Evolutionary conservation across 1,139 yeast species (phyloP), one percentile per base, ranked within the genome.

Genomic region (Zygoascus hellenicus): DNA sequence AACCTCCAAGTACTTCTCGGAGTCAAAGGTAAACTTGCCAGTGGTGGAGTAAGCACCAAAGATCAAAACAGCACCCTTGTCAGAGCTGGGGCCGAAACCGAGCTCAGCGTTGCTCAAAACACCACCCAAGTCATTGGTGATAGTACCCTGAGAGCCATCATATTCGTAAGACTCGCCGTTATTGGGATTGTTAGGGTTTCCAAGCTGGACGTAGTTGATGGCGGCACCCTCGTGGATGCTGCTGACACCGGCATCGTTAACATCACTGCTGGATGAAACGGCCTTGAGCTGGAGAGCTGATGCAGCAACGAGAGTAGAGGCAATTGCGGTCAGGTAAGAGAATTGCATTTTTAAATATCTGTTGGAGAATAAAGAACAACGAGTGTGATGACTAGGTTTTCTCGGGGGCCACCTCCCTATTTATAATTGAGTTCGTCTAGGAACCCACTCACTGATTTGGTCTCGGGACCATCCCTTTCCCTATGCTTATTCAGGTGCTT

Each of bases 151-250:
- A 32, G 45, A 29, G 16, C 17, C 48, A 31, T 43, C 46, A 29
- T 35, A 44, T 30, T 29, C 26, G 36, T 42, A 52, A 26, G 38
- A 49, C 40, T 58, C 35, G 17, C 38, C 38, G 13, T 54, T 47
- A 26, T 48, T 49, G 14, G 43, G 53, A 26, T 36, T 7, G 28
- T 48, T 49, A 13, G 43, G 53, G 28, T 36, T 7, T 19, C 69
- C 67, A 13, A 75, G 55, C 59, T 73, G 70, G 43, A 70, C 58
- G 60, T 73, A 76, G 65, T 73, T 69, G 56, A 76, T 63, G 51
- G 75, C 83, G 42, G 83, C 82, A 60, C 83, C 83, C 62, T 74
- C 80, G 58, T 76, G 82, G 40, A 54, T 53, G 29, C 68, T 55
- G 39, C 59, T 51, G 42, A 75, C 54, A 39, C 69, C 71, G 9